Base-by-base conservation (phyloP, 2,329 filamentous ascomycete genomes). In the Nigrospora sphaerica region DNA sequence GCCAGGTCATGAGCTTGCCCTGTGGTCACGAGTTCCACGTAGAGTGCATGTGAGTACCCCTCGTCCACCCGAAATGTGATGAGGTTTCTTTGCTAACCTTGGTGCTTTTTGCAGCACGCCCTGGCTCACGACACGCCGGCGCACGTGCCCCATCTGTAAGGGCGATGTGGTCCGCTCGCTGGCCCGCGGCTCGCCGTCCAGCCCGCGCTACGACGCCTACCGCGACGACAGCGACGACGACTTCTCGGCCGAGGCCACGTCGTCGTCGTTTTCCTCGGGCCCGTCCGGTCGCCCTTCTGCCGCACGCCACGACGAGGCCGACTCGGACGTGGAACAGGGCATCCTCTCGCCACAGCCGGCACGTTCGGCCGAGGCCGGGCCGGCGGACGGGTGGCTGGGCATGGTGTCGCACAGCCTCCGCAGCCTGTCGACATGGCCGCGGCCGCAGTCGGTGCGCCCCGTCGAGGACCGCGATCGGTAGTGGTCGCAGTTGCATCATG, bases 141-240 rank as follows among this genome's bases (percentile, higher is more conserved):
- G 93, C 52, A 98, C 93, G n/a, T 98, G 93, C 59, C 93, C 93
- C 1, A 97, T 98, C 50, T 98, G 93, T 72, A 98, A 98, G 71
- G 90, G 91, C 42, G 93, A 98, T 62, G 93, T 98, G 33, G 92
- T 98, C 14, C 73, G 78, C 31, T 83, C 79, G 10, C 65, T 89
- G 52, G 77, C 81, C 16, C 74, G 72, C 32, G 72, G 74, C 11
- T 69, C 71, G 13, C 66, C 74, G 6, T 76, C 74, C 3, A 70
- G 67, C 36, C 74, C 75, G 14, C 67, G 73, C 32, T 78, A 79
- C 48, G 76, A 78, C 39, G 67, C 74, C 2, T 80, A 78, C 49
- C 72, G 65, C n/a, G 76, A 79, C 46, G 74, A 76, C 40, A 71
- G 68, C 19, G 71, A 77, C 1, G 73, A 70, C n/a, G 68, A 62